These are phyloP conservation scores for Phoma herbarum DNA, from an alignment of 2,329 filamentous ascomycete species.

Conservation along the genomic window DNA sequence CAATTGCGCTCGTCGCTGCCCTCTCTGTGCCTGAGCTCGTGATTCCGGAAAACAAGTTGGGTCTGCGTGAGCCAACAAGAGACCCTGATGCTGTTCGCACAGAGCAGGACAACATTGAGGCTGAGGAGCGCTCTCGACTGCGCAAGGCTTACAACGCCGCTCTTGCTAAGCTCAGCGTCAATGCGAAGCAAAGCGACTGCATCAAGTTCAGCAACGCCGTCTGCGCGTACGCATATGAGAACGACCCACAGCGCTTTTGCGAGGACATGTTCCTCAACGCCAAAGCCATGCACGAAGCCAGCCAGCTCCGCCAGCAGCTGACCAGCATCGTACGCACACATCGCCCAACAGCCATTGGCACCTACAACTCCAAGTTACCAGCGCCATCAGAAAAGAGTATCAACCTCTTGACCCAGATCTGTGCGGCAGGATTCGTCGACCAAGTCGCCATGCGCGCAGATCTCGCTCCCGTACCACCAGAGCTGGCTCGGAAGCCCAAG, in stretches of 20 bases:
- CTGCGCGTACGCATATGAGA: conserved; percentile 72
- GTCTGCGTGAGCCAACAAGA: conserved; percentile 62
- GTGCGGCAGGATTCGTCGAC: conserved; percentile 91
- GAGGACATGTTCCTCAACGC: conserved; percentile 82
- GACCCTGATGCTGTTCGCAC: conserved; percentile 60
- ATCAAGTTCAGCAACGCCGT: conserved; percentile 90
- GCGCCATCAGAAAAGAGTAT: conserved; percentile 71
- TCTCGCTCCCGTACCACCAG: conserved; percentile 72
- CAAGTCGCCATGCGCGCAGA: conserved; percentile 93
- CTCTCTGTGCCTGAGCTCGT: conserved; percentile 90
- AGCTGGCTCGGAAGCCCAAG: conserved; percentile 69
- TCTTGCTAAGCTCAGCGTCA: conserved; percentile 80
- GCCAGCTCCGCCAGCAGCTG: conserved; percentile 83
- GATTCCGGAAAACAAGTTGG: conserved; percentile 79
- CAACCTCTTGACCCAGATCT: conserved; percentile 86
- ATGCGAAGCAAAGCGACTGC: conserved; percentile 80
- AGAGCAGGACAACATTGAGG: conserved; percentile 74
- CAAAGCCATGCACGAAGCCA: conserved; percentile 87
- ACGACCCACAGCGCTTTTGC: conserved; percentile 74
- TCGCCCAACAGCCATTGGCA: conserved; percentile 60
- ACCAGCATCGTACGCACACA: conserved; percentile 80
- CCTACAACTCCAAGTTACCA: conserved; percentile 62
- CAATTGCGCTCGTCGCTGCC: conserved; percentile 86
- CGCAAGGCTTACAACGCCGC: conserved; percentile 73
- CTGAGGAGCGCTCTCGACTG: conserved; percentile 72